A percentile compares a stretch with the other conserved stretches of the same genome.
Conservation (phyloP, 352 stramenopile genomes). For the Phytopythium sindhum region DNA sequence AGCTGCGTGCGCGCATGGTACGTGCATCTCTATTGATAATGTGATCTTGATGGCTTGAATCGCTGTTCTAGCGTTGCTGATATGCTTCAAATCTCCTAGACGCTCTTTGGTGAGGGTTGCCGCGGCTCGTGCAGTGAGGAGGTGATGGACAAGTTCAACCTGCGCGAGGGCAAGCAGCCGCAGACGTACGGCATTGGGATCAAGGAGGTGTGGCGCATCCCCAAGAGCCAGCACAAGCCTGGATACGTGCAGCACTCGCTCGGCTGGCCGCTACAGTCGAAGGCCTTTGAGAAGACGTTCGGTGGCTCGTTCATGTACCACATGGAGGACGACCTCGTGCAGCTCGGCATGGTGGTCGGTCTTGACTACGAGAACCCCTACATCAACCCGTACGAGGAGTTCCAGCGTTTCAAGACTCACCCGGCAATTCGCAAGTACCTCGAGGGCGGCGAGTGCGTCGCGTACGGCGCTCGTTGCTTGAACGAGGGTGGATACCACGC, state of each 20-base stretch:
- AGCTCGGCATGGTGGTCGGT: conserved; percentile 96
- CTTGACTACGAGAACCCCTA: conserved; percentile 99
- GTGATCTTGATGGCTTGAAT: not conserved
- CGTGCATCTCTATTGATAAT: conserved; percentile 6
- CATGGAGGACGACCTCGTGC: conserved; percentile 94
- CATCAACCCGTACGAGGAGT: conserved; percentile 99
- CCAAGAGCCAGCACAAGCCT: conserved; percentile 92
- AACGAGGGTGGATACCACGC: conserved; percentile 96
- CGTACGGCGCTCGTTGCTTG: conserved; percentile 95
- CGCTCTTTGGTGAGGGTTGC: conserved; percentile 97
- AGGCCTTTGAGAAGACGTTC: conserved; percentile 93
- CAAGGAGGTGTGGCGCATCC: conserved; percentile 96
- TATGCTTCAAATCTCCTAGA: conserved; percentile 57
- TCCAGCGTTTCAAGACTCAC: conserved; percentile 99
- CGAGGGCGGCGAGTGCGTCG: conserved; percentile 95
- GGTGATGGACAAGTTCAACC: conserved; percentile 95
- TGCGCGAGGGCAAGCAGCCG: conserved; percentile 87
- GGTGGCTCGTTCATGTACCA: conserved; percentile 99
- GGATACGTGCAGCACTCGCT: conserved; percentile 98
- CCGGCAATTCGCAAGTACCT: conserved; percentile 91
- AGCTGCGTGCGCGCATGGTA: conserved; percentile 90
- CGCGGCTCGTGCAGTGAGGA: conserved; percentile 96
- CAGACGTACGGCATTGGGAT: conserved; percentile 99
- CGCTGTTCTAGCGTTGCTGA: not conserved
- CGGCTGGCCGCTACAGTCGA: conserved; percentile 95